These are phyloP conservation scores for Venturiaceae sp. DNA, from an alignment of 2,329 filamentous ascomycete species.

Conservation along the genomic window DNA sequence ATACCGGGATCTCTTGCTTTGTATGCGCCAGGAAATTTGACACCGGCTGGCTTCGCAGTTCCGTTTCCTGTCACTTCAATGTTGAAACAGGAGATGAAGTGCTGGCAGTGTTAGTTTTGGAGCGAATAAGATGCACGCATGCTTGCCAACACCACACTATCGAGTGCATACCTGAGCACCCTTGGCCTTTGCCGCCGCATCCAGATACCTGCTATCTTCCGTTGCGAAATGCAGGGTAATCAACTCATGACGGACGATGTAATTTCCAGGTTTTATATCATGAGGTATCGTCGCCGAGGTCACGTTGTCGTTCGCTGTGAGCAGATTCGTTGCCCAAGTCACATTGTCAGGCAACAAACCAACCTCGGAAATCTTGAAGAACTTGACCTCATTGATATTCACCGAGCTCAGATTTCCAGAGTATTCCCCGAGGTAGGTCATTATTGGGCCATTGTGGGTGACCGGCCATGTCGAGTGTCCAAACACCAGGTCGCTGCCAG, in stretches of 20 bases:
- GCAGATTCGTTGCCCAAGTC: slow-evolving; percentile 26
- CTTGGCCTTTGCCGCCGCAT: slow-evolving; percentile 25
- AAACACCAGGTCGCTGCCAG: not conserved
- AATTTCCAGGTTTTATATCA: slow-evolving; percentile 35
- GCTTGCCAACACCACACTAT: not conserved
- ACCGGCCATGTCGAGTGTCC: slow-evolving; percentile 6
- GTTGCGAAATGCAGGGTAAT: slow-evolving; percentile 34
- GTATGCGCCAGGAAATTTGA: slow-evolving; percentile 29
- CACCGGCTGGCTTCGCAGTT: slow-evolving; percentile 18
- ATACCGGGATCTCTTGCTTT: slow-evolving; percentile 32
- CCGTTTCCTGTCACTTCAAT: slow-evolving; percentile 36
- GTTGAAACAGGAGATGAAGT: slow-evolving; percentile 43
- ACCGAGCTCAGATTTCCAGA: slow-evolving; percentile 8
- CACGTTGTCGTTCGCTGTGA: slow-evolving; percentile 36
- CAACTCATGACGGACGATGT: slow-evolving; percentile 45
- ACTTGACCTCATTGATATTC: not conserved
- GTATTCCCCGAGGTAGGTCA: slow-evolving; percentile 8
- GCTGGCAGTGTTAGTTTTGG: slow-evolving; percentile 13
- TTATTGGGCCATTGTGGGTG: slow-evolving; percentile 8
- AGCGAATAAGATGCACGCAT: too few species aligned
- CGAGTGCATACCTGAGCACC: slow-evolving; percentile 34
- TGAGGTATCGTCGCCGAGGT: slow-evolving; percentile 33
- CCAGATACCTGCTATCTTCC: not conserved
- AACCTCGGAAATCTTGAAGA: slow-evolving; percentile 7
- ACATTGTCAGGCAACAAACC: slow-evolving; percentile 12